Evolutionary conservation across 2,329 filamentous ascomycete species (phyloP).

Genomic region (Chaetomium sp.): DNA sequence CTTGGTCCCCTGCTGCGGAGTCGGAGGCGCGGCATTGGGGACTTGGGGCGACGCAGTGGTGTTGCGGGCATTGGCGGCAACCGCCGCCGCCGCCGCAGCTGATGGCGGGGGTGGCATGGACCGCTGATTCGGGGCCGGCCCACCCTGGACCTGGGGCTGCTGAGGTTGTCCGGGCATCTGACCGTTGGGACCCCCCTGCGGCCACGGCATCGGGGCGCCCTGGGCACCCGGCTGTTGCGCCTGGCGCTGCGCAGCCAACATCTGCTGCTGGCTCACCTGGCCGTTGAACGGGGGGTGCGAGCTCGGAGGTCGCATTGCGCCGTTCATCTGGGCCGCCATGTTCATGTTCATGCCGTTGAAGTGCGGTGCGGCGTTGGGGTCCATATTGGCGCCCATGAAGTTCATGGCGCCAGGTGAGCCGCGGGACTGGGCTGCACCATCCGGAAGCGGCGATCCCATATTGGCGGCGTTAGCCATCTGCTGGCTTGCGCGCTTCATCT

Average conservation of each 20-base stretch:
- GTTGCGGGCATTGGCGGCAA: constrained; percentile 53
- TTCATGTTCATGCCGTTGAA: constrained; percentile 61
- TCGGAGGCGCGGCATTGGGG: constrained; percentile 70
- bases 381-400: constrained; percentile 65
- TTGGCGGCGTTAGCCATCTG: constrained; percentile 67
- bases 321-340: constrained; percentile 59
- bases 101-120: constrained; percentile 69
- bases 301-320: constrained; percentile 67
- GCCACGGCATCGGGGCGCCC: constrained; percentile 50
- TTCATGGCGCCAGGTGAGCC: constrained; percentile 64
- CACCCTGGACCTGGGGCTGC: constrained; percentile 62
- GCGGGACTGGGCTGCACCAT: constrained; percentile 62
- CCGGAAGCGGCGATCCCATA: constrained; percentile 71
- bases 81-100: constrained; percentile 37
- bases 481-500: constrained; percentile 77
- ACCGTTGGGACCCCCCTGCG: constrained; percentile 47
- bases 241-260: constrained; percentile 53
- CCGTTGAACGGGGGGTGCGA: constrained; percentile 65
- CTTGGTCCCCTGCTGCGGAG: constrained; percentile 73
- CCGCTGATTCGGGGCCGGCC: constrained; percentile 64
- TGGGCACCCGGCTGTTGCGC: constrained; percentile 51
- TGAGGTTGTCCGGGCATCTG: constrained; percentile 49
- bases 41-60: constrained; percentile 64
- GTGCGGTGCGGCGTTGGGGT: constrained; percentile 59
- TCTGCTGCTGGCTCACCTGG: constrained; percentile 62